Evolutionary conservation across 73 alveolate species (phyloP).

Genomic region (Tetrahymena borealis): DNA sequence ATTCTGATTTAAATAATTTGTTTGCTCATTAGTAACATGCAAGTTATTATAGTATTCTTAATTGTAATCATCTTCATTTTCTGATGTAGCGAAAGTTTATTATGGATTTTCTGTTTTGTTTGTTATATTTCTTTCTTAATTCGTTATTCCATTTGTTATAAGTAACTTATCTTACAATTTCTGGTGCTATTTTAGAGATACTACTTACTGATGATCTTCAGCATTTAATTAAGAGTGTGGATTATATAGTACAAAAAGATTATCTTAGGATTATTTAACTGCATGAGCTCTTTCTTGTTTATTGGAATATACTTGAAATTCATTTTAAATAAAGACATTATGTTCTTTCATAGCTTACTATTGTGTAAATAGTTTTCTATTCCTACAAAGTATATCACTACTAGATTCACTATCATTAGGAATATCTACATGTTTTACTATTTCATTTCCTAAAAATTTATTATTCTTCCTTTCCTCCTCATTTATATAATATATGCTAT

Average conservation of each 20-base stretch:
- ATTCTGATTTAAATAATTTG: background rate
- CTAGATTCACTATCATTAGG: background rate
- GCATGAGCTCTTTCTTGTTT: background rate
- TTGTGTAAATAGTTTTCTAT: background rate
- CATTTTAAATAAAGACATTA: background rate
- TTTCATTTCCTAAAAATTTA: background rate
- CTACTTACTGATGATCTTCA: background rate
- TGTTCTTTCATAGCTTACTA: background rate
- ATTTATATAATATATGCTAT: no score
- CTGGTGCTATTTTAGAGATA: background rate
- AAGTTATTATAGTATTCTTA: background rate
- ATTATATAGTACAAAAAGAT: background rate
- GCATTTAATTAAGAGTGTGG: background rate
- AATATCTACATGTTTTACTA: no score
- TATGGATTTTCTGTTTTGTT: background rate
- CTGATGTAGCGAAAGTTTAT: background rate
- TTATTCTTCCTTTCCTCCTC: no score
- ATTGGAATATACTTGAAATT: background rate
- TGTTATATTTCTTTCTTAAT: background rate
- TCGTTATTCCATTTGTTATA: background rate
- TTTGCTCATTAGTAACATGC: no score
- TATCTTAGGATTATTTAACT: background rate
- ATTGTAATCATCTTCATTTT: background rate
- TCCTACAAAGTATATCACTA: background rate
- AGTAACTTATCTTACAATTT: background rate